Base-by-base conservation (phyloP, 352 stramenopile species). In the Phytophthora foliorum region DNA sequence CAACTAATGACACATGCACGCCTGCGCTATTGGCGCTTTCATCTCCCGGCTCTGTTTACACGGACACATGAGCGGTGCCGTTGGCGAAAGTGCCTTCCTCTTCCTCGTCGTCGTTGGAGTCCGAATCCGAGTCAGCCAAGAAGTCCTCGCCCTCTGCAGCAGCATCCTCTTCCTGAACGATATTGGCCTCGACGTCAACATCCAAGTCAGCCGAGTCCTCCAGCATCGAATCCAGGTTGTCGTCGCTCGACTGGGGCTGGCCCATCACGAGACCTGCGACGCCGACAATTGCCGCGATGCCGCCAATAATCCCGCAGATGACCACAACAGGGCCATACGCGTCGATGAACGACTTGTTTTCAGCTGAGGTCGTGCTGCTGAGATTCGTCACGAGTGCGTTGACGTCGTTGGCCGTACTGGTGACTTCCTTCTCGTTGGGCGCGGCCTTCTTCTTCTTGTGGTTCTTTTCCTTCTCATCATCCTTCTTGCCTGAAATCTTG, bases 11-110 rank as follows among this genome's bases (percentile, higher is more conserved):
- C 38, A 41, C 49, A 74, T 61, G 44, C 60, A 71, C 41, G 24
- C 57, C 56, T 67, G 70, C 50, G 19, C 58, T 42, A 36, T 44
- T 19, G 48, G 44, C 13, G 29, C 38, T 50, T 10, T 8, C 13
- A n/a, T 45, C 10, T 19, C 24, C 27, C 17, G 22, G 31, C 65
- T 50, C n/a, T 41, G 50, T 60, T 67, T 78, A 83, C 67, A 84
- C 71, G 42, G 74, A 79, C 49, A 78, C 72, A 38, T 75, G 72
- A 21, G 38, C 36, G 17, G 50, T 58, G 55, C 51, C 46, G 53
- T 90, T 92, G 32, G 75, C 73, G 54, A 92, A 92, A 19, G 75
- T 74, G 58, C 80, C 80, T 69, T 94, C 80, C 41, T 78, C 79
- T n/a, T 85, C 77, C 9, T 83, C 76, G 24, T 75, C 63, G 6